Base-by-base conservation (phyloP, 805 yeast genomes). In the Saccharomyces mikatae region DNA sequence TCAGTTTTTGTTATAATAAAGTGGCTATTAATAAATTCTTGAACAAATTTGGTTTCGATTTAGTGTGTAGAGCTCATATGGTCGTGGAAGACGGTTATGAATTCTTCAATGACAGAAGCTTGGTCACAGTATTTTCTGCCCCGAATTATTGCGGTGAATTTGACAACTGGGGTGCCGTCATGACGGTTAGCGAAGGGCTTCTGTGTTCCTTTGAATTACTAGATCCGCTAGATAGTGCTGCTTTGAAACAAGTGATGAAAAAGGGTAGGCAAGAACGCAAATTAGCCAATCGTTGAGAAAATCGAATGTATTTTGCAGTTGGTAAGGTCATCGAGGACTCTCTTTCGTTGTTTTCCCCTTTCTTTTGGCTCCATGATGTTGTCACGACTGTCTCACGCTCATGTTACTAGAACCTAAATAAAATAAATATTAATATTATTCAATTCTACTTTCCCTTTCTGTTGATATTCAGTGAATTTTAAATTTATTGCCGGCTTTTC, bases 101-200 rank as follows among this genome's bases (percentile, higher is more conserved):
- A 65, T 87, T 87, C 66, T 87, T 84, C 68, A 83, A 83, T 55
- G 83, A 81, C 62, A 73, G 88, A 60, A 82, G 81, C 63, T 73
- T 87, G 54, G 92, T 87, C 1, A 87, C 94, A 0, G 82, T 87
- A 3, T 87, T 87, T 63, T 79, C 83, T 57, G 94, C 94, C 6
- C 94, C 94, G 2, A 87, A 87, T 64, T 87, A 74, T 47, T 74
- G 73, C 57, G 71, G 77, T 32, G 77, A 74, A 55, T 74, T 74
- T 49, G 76, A 89, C 68, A 89, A 89, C 63, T 89, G 96, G 96
- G 96, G 96, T 17, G 99, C 99, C 1, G 97, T 92, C 9, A 92
- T 92, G 98, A 83, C 94, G 60, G 97, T 92, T 14, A 81, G 88
- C 57, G 96, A 91, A 59, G 97, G 91, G 63, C 76, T 92, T 59